These are phyloP conservation scores for Dalechampia spathulata DNA, from an alignment of 441 rosid species.

Conservation along the genomic window DNA sequence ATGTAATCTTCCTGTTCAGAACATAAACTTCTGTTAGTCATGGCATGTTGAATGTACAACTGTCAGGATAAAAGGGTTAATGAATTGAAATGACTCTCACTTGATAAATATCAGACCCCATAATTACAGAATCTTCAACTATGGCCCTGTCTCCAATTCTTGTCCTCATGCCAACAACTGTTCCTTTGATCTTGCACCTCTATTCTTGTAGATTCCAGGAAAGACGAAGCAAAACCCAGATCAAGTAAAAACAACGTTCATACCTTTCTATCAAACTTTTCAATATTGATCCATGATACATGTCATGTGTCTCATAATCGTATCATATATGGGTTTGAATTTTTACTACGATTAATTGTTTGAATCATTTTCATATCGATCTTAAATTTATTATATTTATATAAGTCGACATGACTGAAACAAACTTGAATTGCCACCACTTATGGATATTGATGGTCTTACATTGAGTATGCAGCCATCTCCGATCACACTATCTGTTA, in stretches of 20 bases:
- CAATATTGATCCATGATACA: too few species aligned
- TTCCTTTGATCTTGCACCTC: constrained; percentile 69
- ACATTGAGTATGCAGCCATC: constrained; percentile 80
- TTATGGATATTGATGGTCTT: too few species aligned
- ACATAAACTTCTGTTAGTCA: neutral
- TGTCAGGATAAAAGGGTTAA: neutral
- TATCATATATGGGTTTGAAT: too few species aligned
- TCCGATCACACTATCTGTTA: constrained; percentile 59
- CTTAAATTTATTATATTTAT: too few species aligned
- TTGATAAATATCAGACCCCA: constrained; percentile 72
- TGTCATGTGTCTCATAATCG: too few species aligned
- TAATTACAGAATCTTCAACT: constrained; percentile 65
- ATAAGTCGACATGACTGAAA: too few species aligned
- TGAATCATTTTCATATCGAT: too few species aligned
- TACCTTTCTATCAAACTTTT: too few species aligned
- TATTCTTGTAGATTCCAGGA: constrained; percentile 29
- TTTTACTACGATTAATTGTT: too few species aligned
- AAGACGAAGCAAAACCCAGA: too few species aligned
- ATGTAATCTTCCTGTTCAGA: constrained; percentile 24
- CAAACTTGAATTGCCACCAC: too few species aligned
- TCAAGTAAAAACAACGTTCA: too few species aligned
- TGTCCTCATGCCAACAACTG: constrained; percentile 78
- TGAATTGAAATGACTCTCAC: constrained; percentile 25
- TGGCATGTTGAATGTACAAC: neutral
- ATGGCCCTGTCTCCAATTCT: constrained; percentile 50